A percentile compares a stretch with the other conserved stretches of the same genome.
Conservation (phyloP, 108 stramenopile species). For the Nitzschia palea region DNA sequence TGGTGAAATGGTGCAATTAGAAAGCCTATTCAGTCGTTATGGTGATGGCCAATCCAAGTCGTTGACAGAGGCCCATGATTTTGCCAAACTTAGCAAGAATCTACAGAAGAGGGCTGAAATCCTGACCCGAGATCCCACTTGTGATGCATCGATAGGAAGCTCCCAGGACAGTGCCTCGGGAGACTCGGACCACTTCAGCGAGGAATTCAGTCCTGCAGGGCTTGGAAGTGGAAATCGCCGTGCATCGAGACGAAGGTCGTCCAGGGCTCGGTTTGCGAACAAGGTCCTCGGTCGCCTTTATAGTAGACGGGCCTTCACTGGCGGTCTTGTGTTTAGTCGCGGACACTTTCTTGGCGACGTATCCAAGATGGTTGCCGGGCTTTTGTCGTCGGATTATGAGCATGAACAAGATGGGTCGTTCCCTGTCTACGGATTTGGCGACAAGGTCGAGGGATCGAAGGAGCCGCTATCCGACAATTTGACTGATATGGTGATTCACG, state of each 20-base stretch:
- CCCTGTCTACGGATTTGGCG: slow-evolving; percentile 46
- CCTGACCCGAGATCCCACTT: slow-evolving; percentile 7
- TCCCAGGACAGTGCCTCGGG: slow-evolving; percentile 26
- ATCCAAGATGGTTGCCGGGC: slow-evolving; percentile 82
- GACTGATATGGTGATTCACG: slow-evolving; percentile 52
- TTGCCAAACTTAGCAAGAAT: slow-evolving; percentile 54
- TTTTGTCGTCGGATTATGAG: slow-evolving; percentile 49
- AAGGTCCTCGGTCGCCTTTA: slow-evolving; percentile 80
- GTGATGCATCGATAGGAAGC: slow-evolving; percentile 20
- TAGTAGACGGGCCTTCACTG: slow-evolving; percentile 75
- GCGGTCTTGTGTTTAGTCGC: slow-evolving; percentile 81
- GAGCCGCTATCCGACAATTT: slow-evolving; percentile 31
- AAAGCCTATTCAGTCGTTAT: slow-evolving; percentile 40
- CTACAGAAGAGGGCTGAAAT: slow-evolving; percentile 64
- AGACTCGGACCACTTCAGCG: slow-evolving; percentile 28
- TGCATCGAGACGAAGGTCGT: slow-evolving; percentile 44
- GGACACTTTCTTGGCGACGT: slow-evolving; percentile 88
- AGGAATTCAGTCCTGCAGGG: slow-evolving; percentile 28
- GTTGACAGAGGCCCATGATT: slow-evolving; percentile 53
- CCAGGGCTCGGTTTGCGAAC: slow-evolving; percentile 73
- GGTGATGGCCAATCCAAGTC: slow-evolving; percentile 9
- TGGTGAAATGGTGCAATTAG: slow-evolving; percentile 29
- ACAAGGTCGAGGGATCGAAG: slow-evolving; percentile 33
- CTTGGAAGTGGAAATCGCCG: slow-evolving; percentile 11
- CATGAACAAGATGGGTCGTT: slow-evolving; percentile 18